Conservation (phyloP, 2,329 filamentous ascomycete genomes). For the Fusarium equiseti region DNA sequence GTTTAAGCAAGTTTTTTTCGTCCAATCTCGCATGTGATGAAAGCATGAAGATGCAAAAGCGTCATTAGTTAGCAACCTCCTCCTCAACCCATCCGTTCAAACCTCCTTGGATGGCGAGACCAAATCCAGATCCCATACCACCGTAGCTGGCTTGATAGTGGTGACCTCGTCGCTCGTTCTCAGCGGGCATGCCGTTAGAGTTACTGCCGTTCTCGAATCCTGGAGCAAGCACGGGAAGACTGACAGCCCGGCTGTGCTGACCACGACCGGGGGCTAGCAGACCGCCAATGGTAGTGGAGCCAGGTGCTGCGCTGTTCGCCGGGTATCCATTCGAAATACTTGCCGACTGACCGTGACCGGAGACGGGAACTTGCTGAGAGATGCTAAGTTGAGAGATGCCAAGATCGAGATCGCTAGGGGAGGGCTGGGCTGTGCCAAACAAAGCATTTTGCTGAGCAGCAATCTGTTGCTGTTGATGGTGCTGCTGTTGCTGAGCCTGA, state of each 20-base stretch:
- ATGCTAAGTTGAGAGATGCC: constrained; percentile 72
- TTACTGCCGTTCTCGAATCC: constrained; percentile 71
- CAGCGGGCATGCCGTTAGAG: constrained; percentile 61
- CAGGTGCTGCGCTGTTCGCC: constrained; percentile 63
- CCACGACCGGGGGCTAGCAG: constrained; percentile 78
- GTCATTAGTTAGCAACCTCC: constrained; percentile 68
- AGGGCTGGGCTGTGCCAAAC: constrained; percentile 78
- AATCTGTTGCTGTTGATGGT: constrained; percentile 78
- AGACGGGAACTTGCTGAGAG: constrained; percentile 70
- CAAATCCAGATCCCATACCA: constrained; percentile 70
- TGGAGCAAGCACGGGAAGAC: constrained; percentile 79
- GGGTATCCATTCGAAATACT: constrained; percentile 75
- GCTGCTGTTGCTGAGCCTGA: constrained; percentile 78
- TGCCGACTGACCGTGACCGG: constrained; percentile 73
- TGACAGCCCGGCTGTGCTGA: constrained; percentile 85
- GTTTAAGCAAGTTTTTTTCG: constrained; percentile 56
- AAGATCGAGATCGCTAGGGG: constrained; percentile 67
- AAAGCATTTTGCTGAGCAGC: constrained; percentile 83
- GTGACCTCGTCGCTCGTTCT: constrained; percentile 71
- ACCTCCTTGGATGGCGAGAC: constrained; percentile 72
- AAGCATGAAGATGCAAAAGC: constrained; percentile 44
- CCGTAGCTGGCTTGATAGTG: constrained; percentile 75
- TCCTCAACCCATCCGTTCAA: constrained; percentile 77
- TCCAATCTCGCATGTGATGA: constrained; percentile 41
- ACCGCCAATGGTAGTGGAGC: constrained; percentile 78